Evolutionary conservation across 2,329 filamentous ascomycete genomes (phyloP).

Genomic region (Talaromyces sp.): DNA sequence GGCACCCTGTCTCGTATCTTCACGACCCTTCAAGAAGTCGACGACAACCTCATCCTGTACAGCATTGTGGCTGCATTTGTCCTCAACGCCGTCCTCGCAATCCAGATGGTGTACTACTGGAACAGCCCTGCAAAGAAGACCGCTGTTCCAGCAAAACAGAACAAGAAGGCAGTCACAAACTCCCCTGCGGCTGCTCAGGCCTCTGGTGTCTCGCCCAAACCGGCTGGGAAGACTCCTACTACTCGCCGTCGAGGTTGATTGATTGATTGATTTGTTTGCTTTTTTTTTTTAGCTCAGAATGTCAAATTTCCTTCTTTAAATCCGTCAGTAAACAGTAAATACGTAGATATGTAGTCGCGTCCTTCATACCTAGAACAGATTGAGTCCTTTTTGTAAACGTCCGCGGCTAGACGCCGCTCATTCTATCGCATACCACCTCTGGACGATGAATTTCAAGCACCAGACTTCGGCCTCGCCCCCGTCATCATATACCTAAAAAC

Average conservation of each 20-base stretch:
- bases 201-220: slow-evolving; percentile 44
- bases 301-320: slow-evolving; percentile 3
- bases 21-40: slow-evolving; percentile 94
- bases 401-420: not conserved
- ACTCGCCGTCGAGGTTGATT: slow-evolving; percentile 55
- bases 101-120: slow-evolving; percentile 97
- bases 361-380: not conserved
- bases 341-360: not conserved
- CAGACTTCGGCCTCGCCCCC: slow-evolving; percentile 37
- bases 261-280: not conserved
- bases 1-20: slow-evolving; percentile 94
- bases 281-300: slow-evolving; percentile 16
- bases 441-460: slow-evolving; percentile 17
- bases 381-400: not conserved
- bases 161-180: slow-evolving; percentile 29
- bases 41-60: slow-evolving; percentile 94
- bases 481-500: slow-evolving; percentile 54
- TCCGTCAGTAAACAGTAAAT: not conserved
- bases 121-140: slow-evolving; percentile 53
- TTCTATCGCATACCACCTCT: not conserved
- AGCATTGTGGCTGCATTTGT: slow-evolving; percentile 87
- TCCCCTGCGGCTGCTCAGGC: slow-evolving; percentile 27
- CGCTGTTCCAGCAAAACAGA: slow-evolving; percentile 38
- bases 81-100: slow-evolving; percentile 82
- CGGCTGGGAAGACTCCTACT: slow-evolving; percentile 51